These are phyloP conservation scores for Torulaspora indica DNA, from an alignment of 805 yeast species.

Conservation along the genomic window DNA sequence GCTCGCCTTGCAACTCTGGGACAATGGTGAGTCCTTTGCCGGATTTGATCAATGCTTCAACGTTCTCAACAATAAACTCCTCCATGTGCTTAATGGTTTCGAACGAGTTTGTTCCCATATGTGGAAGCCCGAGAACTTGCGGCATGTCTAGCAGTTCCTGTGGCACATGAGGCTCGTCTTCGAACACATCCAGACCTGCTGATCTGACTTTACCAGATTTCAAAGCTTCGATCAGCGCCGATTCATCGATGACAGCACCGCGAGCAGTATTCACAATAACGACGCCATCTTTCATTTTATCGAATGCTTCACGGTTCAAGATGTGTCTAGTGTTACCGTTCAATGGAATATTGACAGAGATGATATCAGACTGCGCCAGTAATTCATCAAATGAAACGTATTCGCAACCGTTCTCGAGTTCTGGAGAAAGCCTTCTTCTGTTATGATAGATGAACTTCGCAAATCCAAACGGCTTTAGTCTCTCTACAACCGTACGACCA, in stretches of 20 bases:
- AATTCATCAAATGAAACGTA: conserved; percentile 71
- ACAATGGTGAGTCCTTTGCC: conserved; percentile 73
- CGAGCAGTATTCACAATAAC: conserved; percentile 79
- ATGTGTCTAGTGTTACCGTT: conserved; percentile 67
- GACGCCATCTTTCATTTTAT: conserved; percentile 73
- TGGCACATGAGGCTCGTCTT: conserved; percentile 67
- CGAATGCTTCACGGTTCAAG: conserved; percentile 54
- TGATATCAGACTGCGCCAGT: conserved; percentile 56
- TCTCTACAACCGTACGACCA: conserved; percentile 72
- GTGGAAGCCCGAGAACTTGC: conserved; percentile 76
- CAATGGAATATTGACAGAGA: conserved; percentile 74
- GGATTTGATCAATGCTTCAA: conserved; percentile 48
- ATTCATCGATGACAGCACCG: conserved; percentile 75
- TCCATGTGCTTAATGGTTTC: conserved; percentile 83
- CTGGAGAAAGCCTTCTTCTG: conserved; percentile 53
- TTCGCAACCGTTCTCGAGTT: conserved; percentile 63
- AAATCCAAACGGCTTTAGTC: conserved; percentile 75
- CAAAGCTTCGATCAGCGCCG: conserved; percentile 50
- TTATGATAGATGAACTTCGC: conserved; percentile 66
- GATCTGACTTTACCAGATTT: conserved; percentile 60
- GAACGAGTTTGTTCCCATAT: conserved; percentile 76
- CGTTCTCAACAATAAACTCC: conserved; percentile 66
- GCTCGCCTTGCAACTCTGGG: conserved; percentile 59
- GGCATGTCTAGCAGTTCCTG: conserved; percentile 57
- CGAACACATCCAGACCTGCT: conserved; percentile 73